Evolutionary conservation across 2,329 filamentous ascomycete species (phyloP).

Genomic region (Alternaria tenuissima): DNA sequence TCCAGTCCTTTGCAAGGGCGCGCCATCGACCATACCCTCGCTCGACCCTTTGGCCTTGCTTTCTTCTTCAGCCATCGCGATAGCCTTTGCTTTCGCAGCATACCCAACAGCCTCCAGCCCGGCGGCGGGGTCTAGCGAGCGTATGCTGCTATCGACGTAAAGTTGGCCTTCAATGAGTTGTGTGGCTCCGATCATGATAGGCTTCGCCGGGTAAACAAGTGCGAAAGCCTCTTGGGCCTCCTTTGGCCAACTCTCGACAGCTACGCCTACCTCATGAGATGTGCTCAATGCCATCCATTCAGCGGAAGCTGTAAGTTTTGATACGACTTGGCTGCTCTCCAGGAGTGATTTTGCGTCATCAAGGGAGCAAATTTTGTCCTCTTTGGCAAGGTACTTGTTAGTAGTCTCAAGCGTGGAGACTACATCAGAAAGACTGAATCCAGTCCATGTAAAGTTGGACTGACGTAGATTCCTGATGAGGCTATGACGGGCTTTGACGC

Average conservation of each 20-base stretch:
- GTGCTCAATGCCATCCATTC: slow-evolving; percentile 73
- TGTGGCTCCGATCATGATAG: slow-evolving; percentile 65
- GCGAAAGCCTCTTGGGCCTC: slow-evolving; percentile 71
- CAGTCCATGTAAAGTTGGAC: slow-evolving; percentile 86
- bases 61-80: slow-evolving; percentile 35
- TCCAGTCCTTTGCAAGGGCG: slow-evolving; percentile 45
- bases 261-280: slow-evolving; percentile 81
- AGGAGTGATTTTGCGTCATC: slow-evolving; percentile 69
- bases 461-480: slow-evolving; percentile 82
- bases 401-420: slow-evolving; percentile 70
- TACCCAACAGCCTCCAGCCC: slow-evolving; percentile 41
- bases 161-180: slow-evolving; percentile 65
- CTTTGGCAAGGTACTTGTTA: slow-evolving; percentile 70
- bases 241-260: slow-evolving; percentile 71
- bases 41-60: slow-evolving; percentile 16
- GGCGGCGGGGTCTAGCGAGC: slow-evolving; percentile 33
- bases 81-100: slow-evolving; percentile 36
- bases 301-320: slow-evolving; percentile 64
- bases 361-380: slow-evolving; percentile 64
- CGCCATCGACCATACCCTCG: slow-evolving; percentile 5
- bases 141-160: slow-evolving; percentile 56
- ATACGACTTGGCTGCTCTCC: slow-evolving; percentile 72
- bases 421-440: slow-evolving; percentile 72
- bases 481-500: slow-evolving; percentile 70
- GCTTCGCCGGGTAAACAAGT: slow-evolving; percentile 59